Evolutionary conservation across 108 stramenopile genomes (phyloP).

Genomic region (Cyclotella baltica): DNA sequence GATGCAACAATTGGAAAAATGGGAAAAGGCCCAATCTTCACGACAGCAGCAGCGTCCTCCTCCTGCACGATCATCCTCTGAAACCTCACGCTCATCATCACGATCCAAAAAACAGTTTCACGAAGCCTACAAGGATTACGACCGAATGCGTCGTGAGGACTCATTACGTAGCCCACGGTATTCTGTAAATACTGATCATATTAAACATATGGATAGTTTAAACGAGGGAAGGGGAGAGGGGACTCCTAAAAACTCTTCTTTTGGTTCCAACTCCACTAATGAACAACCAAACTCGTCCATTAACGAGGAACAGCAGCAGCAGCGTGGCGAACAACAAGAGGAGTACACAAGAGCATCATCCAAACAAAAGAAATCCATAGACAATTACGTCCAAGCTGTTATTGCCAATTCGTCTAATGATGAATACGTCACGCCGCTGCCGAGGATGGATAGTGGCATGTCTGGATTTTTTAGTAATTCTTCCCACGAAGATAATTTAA

Average conservation of each 20-base stretch:
- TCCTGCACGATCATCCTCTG: too few species aligned
- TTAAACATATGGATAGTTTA: too few species aligned
- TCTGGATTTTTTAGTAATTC: neutral
- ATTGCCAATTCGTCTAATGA: neutral
- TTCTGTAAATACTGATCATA: too few species aligned
- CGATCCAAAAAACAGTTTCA: neutral
- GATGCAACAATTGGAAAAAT: conserved; percentile 2
- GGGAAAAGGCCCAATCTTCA: neutral
- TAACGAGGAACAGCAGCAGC: neutral
- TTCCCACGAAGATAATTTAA: neutral
- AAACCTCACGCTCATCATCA: too few species aligned
- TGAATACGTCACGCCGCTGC: conserved; percentile 9
- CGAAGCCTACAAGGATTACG: conserved; percentile 1
- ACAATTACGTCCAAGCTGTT: conserved; percentile 10
- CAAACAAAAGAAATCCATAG: neutral
- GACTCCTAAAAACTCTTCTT: too few species aligned
- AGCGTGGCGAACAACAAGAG: neutral
- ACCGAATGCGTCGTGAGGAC: too few species aligned
- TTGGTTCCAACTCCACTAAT: too few species aligned
- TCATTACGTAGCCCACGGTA: too few species aligned
- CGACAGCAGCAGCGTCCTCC: neutral
- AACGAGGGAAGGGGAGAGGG: too few species aligned
- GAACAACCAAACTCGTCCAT: too few species aligned
- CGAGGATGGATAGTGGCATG: conserved; percentile 1
- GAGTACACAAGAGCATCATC: neutral